phyloP scores from a whole-genome alignment of 2,329 filamentous ascomycete genomes.

The Gremmenia infestans region DNA sequence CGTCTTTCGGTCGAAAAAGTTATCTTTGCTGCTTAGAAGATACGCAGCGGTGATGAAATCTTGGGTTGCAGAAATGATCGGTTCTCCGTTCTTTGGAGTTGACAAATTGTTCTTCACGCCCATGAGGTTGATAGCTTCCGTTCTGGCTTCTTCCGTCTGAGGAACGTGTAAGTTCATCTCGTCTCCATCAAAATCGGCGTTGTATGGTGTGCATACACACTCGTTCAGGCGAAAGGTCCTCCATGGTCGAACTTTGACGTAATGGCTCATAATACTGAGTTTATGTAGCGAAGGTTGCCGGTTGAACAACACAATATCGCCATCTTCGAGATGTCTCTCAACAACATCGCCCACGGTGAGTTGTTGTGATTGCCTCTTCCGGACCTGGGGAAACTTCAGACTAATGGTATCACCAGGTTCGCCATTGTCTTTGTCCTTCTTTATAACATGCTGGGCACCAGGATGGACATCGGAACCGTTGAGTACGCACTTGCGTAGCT shows the following conservation, averaged over 20 bases:
- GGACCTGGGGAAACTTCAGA: slow-evolving; percentile 65
- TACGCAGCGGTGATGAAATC: slow-evolving; percentile 98
- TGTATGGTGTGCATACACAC: slow-evolving; percentile 97
- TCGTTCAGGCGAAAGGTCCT: slow-evolving; percentile 96
- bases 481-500: slow-evolving; percentile 66
- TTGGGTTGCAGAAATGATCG: slow-evolving; percentile 97
- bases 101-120: slow-evolving; percentile 94
- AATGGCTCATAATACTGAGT: slow-evolving; percentile 95
- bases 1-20: slow-evolving; percentile 81
- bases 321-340: slow-evolving; percentile 90
- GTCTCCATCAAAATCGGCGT: slow-evolving; percentile 97
- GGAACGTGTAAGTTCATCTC: slow-evolving; percentile 99
- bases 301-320: slow-evolving; percentile 96
- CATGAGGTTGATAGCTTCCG: slow-evolving; percentile 95
- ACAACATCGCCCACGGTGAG: slow-evolving; percentile 83
- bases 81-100: slow-evolving; percentile 95
- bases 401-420: slow-evolving; percentile 63
- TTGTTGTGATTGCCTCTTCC: slow-evolving; percentile 65
- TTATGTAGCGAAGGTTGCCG: slow-evolving; percentile 97
- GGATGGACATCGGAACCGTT: slow-evolving; percentile 79
- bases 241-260: slow-evolving; percentile 89
- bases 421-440: slow-evolving; percentile 42
- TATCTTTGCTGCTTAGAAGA: slow-evolving; percentile 84
- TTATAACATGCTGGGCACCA: slow-evolving; percentile 78
- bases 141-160: slow-evolving; percentile 92